These are phyloP conservation scores for Liriodendron chinense DNA, from an alignment of 164 flowering plant species.

Conservation along the genomic window DNA sequence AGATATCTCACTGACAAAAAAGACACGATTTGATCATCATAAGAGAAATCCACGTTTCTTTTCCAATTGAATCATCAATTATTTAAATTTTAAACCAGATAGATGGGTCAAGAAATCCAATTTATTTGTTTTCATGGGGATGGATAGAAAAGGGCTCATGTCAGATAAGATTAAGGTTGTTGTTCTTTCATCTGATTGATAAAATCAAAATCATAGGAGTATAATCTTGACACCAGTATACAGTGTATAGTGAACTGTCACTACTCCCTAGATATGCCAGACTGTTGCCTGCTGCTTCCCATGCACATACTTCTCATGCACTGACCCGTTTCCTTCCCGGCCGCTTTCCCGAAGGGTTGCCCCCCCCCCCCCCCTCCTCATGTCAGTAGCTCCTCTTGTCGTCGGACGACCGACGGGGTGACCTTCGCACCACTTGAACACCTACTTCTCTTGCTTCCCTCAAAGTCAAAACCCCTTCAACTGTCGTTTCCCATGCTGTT, in stretches of 20 bases:
- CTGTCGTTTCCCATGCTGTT: background rate
- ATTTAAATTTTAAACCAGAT: background rate
- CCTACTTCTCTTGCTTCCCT: background rate
- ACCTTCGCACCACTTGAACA: too few relatives aligned
- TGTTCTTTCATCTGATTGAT: background rate
- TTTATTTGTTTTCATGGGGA: background rate
- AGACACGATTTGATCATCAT: background rate
- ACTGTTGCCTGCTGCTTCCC: background rate
- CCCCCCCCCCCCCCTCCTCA: too few relatives aligned
- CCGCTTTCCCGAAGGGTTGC: too few relatives aligned
- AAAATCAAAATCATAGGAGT: background rate
- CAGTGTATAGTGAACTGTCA: background rate
- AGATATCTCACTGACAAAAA: background rate
- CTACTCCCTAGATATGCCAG: background rate
- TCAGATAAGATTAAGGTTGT: background rate
- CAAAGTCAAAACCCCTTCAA: background rate
- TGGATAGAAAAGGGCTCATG: conserved; percentile 1
- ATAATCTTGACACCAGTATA: background rate
- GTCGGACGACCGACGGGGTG: too few relatives aligned
- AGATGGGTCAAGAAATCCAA: background rate
- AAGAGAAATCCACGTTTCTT: background rate
- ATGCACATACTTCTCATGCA: too few relatives aligned
- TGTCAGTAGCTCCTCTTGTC: too few relatives aligned
- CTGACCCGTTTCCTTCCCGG: too few relatives aligned
- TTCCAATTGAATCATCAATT: background rate